These are phyloP conservation scores for Neofusicoccum kwambonambiense DNA, from an alignment of 2,329 filamentous ascomycete genomes.

Conservation along the genomic window DNA sequence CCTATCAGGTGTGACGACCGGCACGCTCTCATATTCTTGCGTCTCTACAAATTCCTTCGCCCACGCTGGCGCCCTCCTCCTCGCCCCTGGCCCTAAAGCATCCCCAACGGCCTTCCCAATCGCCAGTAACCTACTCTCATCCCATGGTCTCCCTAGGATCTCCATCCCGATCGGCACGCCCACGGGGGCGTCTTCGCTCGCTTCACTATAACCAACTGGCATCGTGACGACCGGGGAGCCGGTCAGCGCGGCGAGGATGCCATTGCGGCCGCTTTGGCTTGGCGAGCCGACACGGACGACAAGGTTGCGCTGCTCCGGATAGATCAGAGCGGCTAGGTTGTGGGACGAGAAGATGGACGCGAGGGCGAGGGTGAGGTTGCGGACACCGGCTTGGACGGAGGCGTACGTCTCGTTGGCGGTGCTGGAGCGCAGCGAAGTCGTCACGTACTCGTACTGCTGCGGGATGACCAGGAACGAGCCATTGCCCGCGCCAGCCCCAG, in stretches of 20 bases:
- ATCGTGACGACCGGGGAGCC: slow-evolving; percentile 55
- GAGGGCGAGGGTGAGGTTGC: slow-evolving; percentile 52
- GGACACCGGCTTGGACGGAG: slow-evolving; percentile 49
- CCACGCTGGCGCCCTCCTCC: slow-evolving; percentile 50
- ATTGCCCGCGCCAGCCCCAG: slow-evolving; percentile 26
- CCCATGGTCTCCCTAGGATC: slow-evolving; percentile 58
- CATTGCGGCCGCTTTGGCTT: slow-evolving; percentile 60
- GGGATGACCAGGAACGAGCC: slow-evolving; percentile 61
- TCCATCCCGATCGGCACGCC: slow-evolving; percentile 66
- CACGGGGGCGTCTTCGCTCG: slow-evolving; percentile 49
- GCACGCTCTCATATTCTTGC: slow-evolving; percentile 44
- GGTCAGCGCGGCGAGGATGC: slow-evolving; percentile 55
- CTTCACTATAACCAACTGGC: slow-evolving; percentile 53
- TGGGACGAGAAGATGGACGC: slow-evolving; percentile 51
- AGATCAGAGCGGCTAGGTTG: slow-evolving; percentile 58
- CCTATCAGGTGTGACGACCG: slow-evolving; percentile 44
- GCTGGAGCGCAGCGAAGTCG: slow-evolving; percentile 51
- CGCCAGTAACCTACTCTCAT: slow-evolving; percentile 53
- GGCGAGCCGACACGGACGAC: slow-evolving; percentile 58
- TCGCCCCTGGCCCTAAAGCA: slow-evolving; percentile 37
- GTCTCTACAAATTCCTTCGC: slow-evolving; percentile 42
- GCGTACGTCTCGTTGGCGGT: slow-evolving; percentile 53
- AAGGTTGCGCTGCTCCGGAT: slow-evolving; percentile 64
- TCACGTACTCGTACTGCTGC: slow-evolving; percentile 56
- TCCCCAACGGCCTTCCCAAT: slow-evolving; percentile 53